Conservation (phyloP, 208 protist species). For the Trypanosoma boissoni region DNA sequence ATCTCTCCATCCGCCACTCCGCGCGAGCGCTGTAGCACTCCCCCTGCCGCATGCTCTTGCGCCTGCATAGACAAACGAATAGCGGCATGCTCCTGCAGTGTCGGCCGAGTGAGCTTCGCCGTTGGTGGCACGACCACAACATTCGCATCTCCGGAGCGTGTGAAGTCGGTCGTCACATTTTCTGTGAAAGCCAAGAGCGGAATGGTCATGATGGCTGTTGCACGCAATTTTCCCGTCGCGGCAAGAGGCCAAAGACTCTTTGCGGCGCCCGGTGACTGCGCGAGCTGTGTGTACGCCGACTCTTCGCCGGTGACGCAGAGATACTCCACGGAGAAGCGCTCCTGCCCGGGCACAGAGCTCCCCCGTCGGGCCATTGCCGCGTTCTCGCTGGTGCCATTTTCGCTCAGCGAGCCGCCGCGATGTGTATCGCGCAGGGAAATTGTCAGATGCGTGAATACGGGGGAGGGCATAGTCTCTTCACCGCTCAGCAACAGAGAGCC, state of each 20-base stretch:
- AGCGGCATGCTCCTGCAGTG: background rate
- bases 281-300: slow-evolving; percentile 44
- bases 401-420: slow-evolving; percentile 5
- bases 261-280: slow-evolving; percentile 34
- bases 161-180: slow-evolving; percentile 19
- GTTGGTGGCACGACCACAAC: slow-evolving; percentile 20
- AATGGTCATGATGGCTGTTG: slow-evolving; percentile 19
- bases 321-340: slow-evolving; percentile 71
- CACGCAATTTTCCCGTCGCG: slow-evolving; percentile 27
- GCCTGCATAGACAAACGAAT: background rate
- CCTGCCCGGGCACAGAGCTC: too few relatives aligned
- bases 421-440: slow-evolving; percentile 42
- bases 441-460: slow-evolving; percentile 2
- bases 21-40: too few relatives aligned
- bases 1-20: slow-evolving; percentile 40
- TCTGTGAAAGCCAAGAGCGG: slow-evolving; percentile 53
- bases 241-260: slow-evolving; percentile 55
- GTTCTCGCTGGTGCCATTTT: slow-evolving; percentile 1
- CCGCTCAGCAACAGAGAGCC: slow-evolving; percentile 58
- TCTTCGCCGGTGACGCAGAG: slow-evolving; percentile 36
- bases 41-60: background rate
- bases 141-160: slow-evolving; percentile 14
- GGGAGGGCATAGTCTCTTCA: background rate
- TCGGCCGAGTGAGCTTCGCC: slow-evolving; percentile 1
- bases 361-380: too few relatives aligned